Evolutionary conservation across 2,329 filamentous ascomycete genomes (phyloP).

Genomic region (Dactylonectria macrodidyma): DNA sequence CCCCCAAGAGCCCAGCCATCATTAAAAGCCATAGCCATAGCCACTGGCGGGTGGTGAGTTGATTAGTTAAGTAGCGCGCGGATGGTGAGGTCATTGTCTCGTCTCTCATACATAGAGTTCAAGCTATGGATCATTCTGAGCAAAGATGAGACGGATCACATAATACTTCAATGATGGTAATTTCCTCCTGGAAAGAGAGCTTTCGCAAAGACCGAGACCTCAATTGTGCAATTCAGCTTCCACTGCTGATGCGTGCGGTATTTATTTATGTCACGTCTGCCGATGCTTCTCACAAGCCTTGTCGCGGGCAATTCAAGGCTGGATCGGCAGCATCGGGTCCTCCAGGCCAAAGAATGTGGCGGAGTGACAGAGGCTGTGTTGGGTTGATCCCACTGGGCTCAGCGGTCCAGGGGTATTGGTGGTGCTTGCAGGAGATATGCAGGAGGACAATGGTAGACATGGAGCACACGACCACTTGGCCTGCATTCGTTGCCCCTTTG

Average conservation of each 20-base stretch:
- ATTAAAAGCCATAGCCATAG: not conserved
- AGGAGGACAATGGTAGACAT: too few relatives aligned
- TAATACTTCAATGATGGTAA: not conserved
- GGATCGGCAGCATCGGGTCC: not conserved
- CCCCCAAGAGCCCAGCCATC: not conserved
- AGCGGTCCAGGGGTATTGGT: not conserved
- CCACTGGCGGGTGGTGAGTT: not conserved
- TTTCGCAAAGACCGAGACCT: not conserved
- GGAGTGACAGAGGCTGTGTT: not conserved
- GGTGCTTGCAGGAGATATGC: too few relatives aligned
- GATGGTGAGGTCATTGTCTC: not conserved
- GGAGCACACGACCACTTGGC: not conserved
- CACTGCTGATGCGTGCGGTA: not conserved
- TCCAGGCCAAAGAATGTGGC: not conserved
- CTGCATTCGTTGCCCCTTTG: not conserved
- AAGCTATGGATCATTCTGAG: not conserved
- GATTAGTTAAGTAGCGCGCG: not conserved
- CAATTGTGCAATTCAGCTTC: not conserved
- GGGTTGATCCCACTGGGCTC: not conserved
- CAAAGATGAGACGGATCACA: not conserved
- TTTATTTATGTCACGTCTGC: not conserved
- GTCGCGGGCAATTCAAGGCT: not conserved
- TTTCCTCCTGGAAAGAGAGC: not conserved
- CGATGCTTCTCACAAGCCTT: not conserved
- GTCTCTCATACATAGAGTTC: too few relatives aligned